A percentile compares a stretch with the other conserved stretches of the same genome.
Conservation (phyloP, 208 protist genomes). For the Leishmania lainsoni region DNA sequence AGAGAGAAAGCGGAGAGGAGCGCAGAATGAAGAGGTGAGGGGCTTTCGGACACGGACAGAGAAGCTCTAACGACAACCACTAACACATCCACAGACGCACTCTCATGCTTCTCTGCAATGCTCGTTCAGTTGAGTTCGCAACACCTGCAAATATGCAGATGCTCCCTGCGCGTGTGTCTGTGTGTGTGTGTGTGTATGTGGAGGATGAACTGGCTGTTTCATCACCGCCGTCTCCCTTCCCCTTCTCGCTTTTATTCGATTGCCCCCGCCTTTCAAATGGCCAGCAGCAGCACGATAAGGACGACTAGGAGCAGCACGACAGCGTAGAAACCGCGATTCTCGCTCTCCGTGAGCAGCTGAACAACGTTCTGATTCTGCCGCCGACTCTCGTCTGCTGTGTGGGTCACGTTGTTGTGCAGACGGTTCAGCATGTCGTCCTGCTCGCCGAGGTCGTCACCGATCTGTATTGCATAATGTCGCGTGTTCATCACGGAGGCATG, state of each 20-base stretch:
- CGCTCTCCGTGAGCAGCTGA: constrained; percentile 69
- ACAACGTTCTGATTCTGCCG: constrained; percentile 80
- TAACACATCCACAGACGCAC: background rate
- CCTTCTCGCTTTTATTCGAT: background rate
- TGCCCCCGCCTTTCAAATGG: constrained; percentile 34
- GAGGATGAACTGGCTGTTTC: background rate
- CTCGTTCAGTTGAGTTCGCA: background rate
- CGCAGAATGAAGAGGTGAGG: background rate
- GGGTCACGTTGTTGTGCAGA: constrained; percentile 58
- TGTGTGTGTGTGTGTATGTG: background rate
- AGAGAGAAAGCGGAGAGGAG: background rate
- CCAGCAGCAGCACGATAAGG: constrained; percentile 46
- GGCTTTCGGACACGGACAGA: background rate
- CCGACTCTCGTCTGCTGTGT: constrained; percentile 68
- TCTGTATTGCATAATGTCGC: constrained; percentile 73
- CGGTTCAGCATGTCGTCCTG: constrained; percentile 80
- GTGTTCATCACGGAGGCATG: constrained; percentile 87
- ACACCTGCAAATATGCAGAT: background rate
- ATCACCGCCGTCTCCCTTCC: background rate
- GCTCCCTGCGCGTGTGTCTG: background rate
- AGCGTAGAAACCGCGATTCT: constrained; percentile 72
- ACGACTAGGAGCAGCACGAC: too few species aligned
- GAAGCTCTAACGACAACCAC: background rate
- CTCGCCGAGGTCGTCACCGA: constrained; percentile 70
- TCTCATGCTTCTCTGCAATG: background rate